Base-by-base conservation (phyloP, 2,329 filamentous ascomycete genomes). In the Dactylellina parvicollis region DNA sequence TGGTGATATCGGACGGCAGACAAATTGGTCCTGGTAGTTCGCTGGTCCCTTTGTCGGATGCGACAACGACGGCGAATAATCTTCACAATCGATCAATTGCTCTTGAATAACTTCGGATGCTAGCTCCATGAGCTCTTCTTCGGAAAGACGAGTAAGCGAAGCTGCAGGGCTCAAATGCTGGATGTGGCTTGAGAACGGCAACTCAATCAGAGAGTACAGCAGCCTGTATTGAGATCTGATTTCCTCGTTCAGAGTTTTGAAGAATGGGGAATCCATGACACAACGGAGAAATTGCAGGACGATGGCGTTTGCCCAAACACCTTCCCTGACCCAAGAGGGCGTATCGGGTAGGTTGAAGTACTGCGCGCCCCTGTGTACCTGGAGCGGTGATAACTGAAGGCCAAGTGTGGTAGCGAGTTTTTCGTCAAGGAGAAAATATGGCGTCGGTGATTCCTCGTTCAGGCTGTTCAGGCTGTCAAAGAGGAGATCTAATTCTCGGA, bases 261-360 rank as follows among this genome's bases (percentile, higher is more conserved):
- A 72, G 52, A 65, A 65, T n/a, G 67, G 59, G 1, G 67, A 72
- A 12, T 72, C 67, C 67, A 72, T 72, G 3, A 72, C 67, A 10
- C 36, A 65, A n/a, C 56, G 59, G 32, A 72, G 59, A 22, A 65
- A 72, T 24, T 72, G 67, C 28, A 72, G 22, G 8, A 50, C 55
- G 18, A 72, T 42, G 2, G 67, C 67, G 20, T 72, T 72, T 24
- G 67, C 67, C 67, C 67, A 72, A 22, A 72, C 38, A 28, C 67
- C 67, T 38, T 72, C 67, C 18, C 59, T 42, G 40, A 72, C 30
- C 34, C 36, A 72, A 8, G 36, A 16, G 38, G 59, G 59, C n/a
- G 59, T 72, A 26, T 65, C 42, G 1, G 59, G 52, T 10, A 72
- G 38, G 36, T 57, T 72, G 30, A 24, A 28, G 14, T 42, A 38